These are phyloP conservation scores for Rhytidiadelphus loreus DNA, from an alignment of 225 moss, liverwort and hornwort species.

Conservation along the genomic window DNA sequence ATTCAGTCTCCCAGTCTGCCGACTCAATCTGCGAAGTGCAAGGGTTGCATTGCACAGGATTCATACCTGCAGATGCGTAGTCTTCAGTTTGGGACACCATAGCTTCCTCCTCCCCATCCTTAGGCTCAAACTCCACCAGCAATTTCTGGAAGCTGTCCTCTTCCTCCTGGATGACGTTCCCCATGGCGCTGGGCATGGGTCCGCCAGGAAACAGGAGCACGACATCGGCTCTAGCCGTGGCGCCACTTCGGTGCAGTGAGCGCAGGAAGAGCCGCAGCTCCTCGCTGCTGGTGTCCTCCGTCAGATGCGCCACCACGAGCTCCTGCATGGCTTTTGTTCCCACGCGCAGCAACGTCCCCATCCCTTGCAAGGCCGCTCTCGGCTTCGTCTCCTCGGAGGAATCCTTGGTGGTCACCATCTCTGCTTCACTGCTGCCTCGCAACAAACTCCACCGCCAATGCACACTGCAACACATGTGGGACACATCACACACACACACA, in stretches of 20 bases:
- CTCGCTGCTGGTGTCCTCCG: slow-evolving; percentile 29
- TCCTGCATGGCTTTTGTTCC: slow-evolving; percentile 35
- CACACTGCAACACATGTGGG: not conserved
- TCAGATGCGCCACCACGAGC: slow-evolving; percentile 27
- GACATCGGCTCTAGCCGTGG: slow-evolving; percentile 21
- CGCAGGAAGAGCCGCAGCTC: slow-evolving; percentile 32
- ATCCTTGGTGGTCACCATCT: not conserved
- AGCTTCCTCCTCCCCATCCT: not conserved
- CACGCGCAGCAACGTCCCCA: slow-evolving; percentile 23
- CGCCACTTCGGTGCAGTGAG: slow-evolving; percentile 35
- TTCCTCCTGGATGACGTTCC: slow-evolving; percentile 21
- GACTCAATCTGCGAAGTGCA: not conserved
- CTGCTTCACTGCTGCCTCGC: not conserved
- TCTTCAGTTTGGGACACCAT: not conserved
- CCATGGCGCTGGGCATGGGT: slow-evolving; percentile 15
- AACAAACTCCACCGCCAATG: slow-evolving; percentile 29
- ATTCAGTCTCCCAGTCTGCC: not conserved
- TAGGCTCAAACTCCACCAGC: not conserved
- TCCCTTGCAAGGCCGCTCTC: slow-evolving; percentile 27
- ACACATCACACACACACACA: not conserved
- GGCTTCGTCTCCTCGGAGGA: not conserved
- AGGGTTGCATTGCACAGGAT: not conserved
- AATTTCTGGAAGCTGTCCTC: slow-evolving; percentile 36
- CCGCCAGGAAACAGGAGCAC: slow-evolving; percentile 30
- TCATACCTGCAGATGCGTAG: not conserved